These are phyloP conservation scores for Bryoerythrophyllum caledonicum DNA, from an alignment of 225 moss, liverwort and hornwort genomes.

Conservation along the genomic window DNA sequence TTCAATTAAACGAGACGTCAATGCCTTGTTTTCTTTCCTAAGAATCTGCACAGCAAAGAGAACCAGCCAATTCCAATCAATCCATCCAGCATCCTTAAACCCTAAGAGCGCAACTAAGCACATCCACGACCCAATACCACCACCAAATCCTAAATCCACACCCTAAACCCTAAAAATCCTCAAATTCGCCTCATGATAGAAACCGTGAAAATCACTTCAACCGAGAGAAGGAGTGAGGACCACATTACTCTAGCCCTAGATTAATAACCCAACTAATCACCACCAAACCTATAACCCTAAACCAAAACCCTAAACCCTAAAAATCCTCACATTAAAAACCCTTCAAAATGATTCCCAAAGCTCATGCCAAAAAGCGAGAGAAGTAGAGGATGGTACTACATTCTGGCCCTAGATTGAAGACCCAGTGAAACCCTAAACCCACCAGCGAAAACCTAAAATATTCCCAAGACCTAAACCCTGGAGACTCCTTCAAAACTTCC, in stretches of 20 bases:
- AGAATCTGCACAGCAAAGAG: conserved; percentile 30
- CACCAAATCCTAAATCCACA: too few species aligned
- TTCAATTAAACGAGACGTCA: conserved; percentile 15
- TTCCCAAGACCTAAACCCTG: too few species aligned
- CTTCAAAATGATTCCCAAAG: background rate
- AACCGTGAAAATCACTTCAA: too few species aligned
- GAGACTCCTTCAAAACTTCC: too few species aligned
- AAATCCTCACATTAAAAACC: background rate
- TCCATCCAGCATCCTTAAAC: background rate
- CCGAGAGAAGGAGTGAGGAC: too few species aligned
- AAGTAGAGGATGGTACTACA: too few species aligned
- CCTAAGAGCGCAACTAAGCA: too few species aligned
- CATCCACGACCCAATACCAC: too few species aligned
- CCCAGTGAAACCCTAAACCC: background rate
- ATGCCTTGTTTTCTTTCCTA: conserved; percentile 26
- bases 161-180: background rate
- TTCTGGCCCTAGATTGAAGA: background rate
- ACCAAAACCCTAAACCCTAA: background rate
- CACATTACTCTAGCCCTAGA: too few species aligned
- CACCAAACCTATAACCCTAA: too few species aligned
- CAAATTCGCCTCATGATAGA: too few species aligned
- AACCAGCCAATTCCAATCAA: background rate
- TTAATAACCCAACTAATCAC: too few species aligned
- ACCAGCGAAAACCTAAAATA: background rate
- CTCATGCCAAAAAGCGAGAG: background rate